Conservation (phyloP, 306 rosid species). For the Senna siamea region DNA sequence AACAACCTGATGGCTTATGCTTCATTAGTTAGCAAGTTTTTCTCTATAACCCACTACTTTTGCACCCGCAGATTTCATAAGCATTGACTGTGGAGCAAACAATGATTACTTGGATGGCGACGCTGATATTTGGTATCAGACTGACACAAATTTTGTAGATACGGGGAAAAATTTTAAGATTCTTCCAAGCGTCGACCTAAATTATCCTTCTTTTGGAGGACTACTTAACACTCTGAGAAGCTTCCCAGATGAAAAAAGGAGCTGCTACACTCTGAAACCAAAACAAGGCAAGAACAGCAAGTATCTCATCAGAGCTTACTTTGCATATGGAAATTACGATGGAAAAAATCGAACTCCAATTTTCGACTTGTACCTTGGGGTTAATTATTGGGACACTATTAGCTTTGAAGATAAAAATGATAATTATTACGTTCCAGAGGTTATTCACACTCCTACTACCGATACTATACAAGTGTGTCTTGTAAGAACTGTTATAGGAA, state of each 20-base stretch:
- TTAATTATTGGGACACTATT: constrained; percentile 45
- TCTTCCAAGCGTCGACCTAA: not conserved
- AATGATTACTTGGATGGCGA: not conserved
- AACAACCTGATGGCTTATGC: no score
- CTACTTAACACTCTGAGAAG: constrained; percentile 39
- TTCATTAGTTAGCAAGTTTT: no score
- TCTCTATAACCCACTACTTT: no score
- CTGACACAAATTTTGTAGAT: not conserved
- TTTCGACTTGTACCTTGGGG: constrained; percentile 52
- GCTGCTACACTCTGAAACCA: constrained; percentile 50
- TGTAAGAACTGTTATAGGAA: constrained; percentile 38
- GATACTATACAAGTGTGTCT: constrained; percentile 44
- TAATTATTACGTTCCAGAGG: not conserved
- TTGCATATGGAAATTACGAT: constrained; percentile 49
- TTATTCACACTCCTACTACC: constrained; percentile 41
- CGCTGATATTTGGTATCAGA: not conserved
- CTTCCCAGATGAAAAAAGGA: constrained; percentile 49
- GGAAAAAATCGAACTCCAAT: constrained; percentile 24
- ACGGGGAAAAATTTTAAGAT: not conserved
- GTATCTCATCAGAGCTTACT: constrained; percentile 50
- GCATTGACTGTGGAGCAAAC: constrained; percentile 19
- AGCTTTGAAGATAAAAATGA: not conserved
- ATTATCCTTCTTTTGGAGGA: not conserved
- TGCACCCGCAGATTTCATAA: not conserved
- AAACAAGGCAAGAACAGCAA: constrained; percentile 31